These are phyloP conservation scores for Triticum monococcum DNA, from an alignment of 176 grass and related monocot genomes.

Conservation along the genomic window DNA sequence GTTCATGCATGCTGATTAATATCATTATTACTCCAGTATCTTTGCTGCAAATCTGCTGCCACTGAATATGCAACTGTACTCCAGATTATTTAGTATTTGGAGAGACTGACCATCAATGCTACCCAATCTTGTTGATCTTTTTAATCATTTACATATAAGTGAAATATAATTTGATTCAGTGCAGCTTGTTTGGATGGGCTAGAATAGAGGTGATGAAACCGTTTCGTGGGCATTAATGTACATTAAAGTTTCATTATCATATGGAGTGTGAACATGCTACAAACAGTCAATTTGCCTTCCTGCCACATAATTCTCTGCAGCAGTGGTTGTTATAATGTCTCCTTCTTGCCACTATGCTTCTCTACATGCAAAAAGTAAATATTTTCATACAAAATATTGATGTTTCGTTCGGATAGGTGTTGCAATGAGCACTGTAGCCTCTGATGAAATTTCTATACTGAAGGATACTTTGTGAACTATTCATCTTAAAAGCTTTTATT, in stretches of 20 bases:
- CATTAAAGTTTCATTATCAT: background rate
- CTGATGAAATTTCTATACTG: background rate
- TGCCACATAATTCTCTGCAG: background rate
- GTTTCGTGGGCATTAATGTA: background rate
- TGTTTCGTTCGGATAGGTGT: background rate
- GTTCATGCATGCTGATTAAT: background rate
- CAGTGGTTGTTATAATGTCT: background rate
- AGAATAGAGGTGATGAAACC: background rate
- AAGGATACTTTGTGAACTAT: conserved; percentile 21
- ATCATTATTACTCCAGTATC: background rate
- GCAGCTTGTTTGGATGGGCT: background rate
- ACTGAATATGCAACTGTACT: background rate
- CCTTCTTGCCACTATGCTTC: background rate
- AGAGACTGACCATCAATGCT: background rate
- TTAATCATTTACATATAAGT: background rate
- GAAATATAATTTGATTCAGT: background rate
- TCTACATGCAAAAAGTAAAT: conserved; percentile 1
- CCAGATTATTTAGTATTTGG: background rate
- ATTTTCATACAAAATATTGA: background rate
- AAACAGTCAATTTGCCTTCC: background rate
- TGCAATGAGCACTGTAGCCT: background rate
- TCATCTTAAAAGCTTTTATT: conserved; percentile 24
- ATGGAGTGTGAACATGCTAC: background rate
- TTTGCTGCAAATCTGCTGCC: background rate
- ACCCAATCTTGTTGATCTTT: background rate